These are phyloP conservation scores for Astrothelium subdiscretum DNA, from an alignment of 495 filamentous ascomycete species.

Conservation along the genomic window DNA sequence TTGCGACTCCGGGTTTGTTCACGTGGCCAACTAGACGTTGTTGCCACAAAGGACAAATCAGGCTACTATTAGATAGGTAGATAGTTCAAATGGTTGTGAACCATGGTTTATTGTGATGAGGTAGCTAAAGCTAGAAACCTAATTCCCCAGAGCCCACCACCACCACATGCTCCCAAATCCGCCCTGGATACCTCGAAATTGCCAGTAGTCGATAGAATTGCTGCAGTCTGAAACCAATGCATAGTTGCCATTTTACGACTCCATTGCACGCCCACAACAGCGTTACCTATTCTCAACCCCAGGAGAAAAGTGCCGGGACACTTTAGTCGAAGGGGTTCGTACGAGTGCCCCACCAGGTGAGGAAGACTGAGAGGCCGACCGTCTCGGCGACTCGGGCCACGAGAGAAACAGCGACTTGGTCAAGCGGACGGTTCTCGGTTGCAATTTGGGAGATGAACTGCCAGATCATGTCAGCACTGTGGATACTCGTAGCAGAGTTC, in stretches of 20 bases:
- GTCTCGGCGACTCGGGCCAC: conserved; percentile 83
- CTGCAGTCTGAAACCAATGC: neutral
- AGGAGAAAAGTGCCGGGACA: neutral
- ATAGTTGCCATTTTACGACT: neutral
- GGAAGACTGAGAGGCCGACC: conserved; percentile 77
- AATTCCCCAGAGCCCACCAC: neutral
- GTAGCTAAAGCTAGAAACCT: neutral
- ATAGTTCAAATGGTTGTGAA: neutral
- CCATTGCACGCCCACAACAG: no score
- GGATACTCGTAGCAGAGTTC: neutral
- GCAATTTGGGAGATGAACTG: conserved; percentile 79
- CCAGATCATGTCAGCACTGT: neutral
- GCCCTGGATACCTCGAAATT: neutral
- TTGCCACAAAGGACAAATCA: no score
- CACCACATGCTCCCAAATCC: neutral
- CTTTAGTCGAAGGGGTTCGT: conserved; percentile 53
- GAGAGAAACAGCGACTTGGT: conserved; percentile 76
- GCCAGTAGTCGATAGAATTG: neutral
- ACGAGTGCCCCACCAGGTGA: conserved; percentile 95
- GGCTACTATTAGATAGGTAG: no score
- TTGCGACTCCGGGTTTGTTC: no score
- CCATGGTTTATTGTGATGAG: neutral
- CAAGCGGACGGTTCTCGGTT: conserved; percentile 80
- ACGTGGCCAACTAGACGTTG: no score
- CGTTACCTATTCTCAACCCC: no score